phyloP scores from a whole-genome alignment of 2,329 filamentous ascomycete genomes.

The Colletotrichum limetticola region DNA sequence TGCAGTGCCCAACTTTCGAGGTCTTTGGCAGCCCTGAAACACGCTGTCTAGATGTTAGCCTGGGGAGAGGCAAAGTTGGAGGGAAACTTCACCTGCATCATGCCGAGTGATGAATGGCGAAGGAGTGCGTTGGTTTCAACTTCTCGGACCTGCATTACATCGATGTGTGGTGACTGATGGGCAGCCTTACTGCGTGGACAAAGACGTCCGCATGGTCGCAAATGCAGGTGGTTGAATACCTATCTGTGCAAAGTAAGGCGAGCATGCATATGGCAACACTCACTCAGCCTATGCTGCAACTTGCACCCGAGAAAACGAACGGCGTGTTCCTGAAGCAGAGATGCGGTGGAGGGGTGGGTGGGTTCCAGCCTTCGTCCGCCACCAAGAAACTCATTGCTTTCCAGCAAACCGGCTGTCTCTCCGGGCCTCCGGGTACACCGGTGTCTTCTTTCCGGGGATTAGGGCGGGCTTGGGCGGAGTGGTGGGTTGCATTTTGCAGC shows the following conservation, averaged over 20 bases:
- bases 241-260: not conserved
- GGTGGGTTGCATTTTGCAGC: constrained; percentile 13
- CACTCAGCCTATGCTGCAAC: not conserved
- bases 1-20: not conserved
- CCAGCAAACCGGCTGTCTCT: constrained; percentile 33
- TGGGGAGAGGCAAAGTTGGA: not conserved
- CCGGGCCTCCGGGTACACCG: constrained; percentile 27
- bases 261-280: not conserved
- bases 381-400: not conserved
- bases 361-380: not conserved
- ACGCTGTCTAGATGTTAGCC: not conserved
- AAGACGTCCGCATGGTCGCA: not conserved
- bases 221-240: not conserved
- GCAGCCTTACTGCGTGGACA: not conserved
- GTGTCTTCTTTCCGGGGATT: constrained; percentile 21
- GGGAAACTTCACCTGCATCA: not conserved
- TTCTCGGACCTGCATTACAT: constrained; percentile 28
- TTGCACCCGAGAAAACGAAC: not conserved
- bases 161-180: not conserved
- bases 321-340: constrained; percentile 14
- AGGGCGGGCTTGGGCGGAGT: constrained; percentile 9
- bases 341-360: constrained; percentile 4
- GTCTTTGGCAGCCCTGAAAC: not conserved
- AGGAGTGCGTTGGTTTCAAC: constrained; percentile 31
- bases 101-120: constrained; percentile 24